These are phyloP conservation scores for Yamadazyma phyllophila DNA, from an alignment of 805 yeast species.

Conservation along the genomic window DNA sequence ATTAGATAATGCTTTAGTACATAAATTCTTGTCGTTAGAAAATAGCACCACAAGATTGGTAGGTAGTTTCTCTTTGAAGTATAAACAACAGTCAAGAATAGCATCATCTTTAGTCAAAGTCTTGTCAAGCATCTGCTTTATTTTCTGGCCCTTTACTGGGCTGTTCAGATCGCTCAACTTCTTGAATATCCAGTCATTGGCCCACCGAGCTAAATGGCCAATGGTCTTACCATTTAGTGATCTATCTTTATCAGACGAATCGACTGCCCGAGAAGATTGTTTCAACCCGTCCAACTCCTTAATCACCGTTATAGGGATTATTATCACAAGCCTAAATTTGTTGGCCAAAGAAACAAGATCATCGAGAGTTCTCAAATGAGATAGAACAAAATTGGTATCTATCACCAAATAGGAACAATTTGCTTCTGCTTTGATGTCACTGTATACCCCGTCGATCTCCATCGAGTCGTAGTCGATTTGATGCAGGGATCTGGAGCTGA, in stretches of 20 bases:
- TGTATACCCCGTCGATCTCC: slow-evolving; percentile 20
- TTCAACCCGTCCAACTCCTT: slow-evolving; percentile 85
- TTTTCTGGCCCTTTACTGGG: slow-evolving; percentile 62
- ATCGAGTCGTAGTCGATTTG: slow-evolving; percentile 14
- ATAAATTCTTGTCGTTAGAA: slow-evolving; percentile 82
- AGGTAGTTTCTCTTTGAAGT: slow-evolving; percentile 42
- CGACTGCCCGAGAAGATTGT: slow-evolving; percentile 26
- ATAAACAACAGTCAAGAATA: slow-evolving; percentile 80
- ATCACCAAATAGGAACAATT: slow-evolving; percentile 51
- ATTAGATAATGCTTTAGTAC: slow-evolving; percentile 72
- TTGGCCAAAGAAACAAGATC: slow-evolving; percentile 42
- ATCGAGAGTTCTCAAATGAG: slow-evolving; percentile 62
- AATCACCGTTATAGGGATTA: slow-evolving; percentile 70
- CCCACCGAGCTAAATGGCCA: slow-evolving; percentile 62
- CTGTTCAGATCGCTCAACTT: slow-evolving; percentile 51
- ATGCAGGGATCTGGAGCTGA: slow-evolving; percentile 12
- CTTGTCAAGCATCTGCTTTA: slow-evolving; percentile 50
- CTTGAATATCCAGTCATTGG: slow-evolving; percentile 73
- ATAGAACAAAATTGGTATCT: slow-evolving; percentile 80
- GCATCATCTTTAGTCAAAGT: slow-evolving; percentile 66
- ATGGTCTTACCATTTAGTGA: slow-evolving; percentile 32
- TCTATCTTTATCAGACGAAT: slow-evolving; percentile 6
- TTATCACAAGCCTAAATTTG: slow-evolving; percentile 46
- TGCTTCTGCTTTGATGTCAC: slow-evolving; percentile 16
- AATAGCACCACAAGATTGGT: slow-evolving; percentile 52